Base-by-base conservation (phyloP, 2,329 filamentous ascomycete species). In the Sclerotinia sclerotiorum region DNA sequence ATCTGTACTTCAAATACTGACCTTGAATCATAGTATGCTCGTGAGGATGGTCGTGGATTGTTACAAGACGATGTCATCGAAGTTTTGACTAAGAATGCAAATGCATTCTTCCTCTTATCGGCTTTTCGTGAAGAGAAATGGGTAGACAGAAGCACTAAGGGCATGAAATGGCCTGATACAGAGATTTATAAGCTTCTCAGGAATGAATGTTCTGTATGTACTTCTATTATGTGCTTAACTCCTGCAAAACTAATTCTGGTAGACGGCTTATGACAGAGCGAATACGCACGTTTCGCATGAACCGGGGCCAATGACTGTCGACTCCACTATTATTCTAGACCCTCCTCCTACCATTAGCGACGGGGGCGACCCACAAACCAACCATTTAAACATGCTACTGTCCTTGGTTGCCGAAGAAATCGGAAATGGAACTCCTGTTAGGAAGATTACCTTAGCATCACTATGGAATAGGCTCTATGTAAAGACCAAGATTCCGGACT, bases 91-190 rank as follows among this genome's bases (percentile, higher is more conserved):
- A 51, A 67, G 44, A 48, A 62, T 67, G 46, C 48, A 4, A 67
- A 67, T 67, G 48, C 65, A 19, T 67, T 62, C 5, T 67, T 67
- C 21, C 65, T 67, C 11, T 32, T 62, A 7, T 62, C 65, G 2
- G 46, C 48, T 6, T 67, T 67, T 62, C 42, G 65, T 17, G 46
- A 67, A 27, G 65, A 67, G 19, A 35, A 3, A 13, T 67, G 29
- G 42, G 65, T 62, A 29, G 56, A 67, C 17, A 24, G 27, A 39
- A 24, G 62, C 3, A 27, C 44, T 6, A 44, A 54, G 56, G 24
- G 4, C 3, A 51, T 67, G 27, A 62, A 19, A 27, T 67, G 65
- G 65, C 44, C 29, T 5, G 21, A 27, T 29, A 67, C 65, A 21
- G 39, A 62, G 15, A 39, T 67, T 4, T 62, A 62, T n/a, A 62